Conservation (phyloP, 345 rosid genomes). For the Cochlearia excelsa region DNA sequence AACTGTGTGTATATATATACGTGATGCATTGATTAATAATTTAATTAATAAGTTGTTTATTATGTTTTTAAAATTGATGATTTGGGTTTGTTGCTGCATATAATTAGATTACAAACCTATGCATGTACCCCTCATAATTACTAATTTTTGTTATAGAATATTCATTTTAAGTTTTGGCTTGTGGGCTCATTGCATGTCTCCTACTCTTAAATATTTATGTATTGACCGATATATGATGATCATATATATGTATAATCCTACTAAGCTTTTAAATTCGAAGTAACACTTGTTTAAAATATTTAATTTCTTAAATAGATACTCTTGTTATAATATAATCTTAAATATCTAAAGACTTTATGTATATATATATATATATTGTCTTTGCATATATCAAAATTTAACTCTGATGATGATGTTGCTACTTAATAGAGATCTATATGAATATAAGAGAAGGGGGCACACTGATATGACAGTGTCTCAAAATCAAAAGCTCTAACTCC, state of each 20-base stretch:
- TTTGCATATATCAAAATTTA: no score
- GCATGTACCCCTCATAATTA: conserved; percentile 24
- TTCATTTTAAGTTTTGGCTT: conserved; percentile 18
- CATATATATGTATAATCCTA: not conserved
- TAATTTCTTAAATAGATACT: no score
- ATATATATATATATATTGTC: no score
- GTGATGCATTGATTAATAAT: conserved; percentile 19
- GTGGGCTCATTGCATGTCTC: conserved; percentile 28
- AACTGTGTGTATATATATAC: no score
- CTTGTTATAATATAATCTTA: no score
- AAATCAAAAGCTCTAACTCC: conserved; percentile 24
- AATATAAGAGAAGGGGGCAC: conserved; percentile 20
- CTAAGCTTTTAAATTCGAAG: no score
- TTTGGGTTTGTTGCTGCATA: conserved; percentile 15
- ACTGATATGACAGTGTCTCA: conserved; percentile 31
- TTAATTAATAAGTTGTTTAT: conserved; percentile 1
- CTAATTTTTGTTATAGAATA: conserved; percentile 17
- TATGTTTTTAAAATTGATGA: conserved; percentile 13
- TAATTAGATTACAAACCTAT: conserved; percentile 22
- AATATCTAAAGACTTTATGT: no score
- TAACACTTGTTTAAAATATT: not conserved
- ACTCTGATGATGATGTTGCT: conserved; percentile 18
- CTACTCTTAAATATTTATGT: not conserved
- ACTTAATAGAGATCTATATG: conserved; percentile 16
- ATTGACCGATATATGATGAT: no score